Evolutionary conservation across 768 basidiomycete species (phyloP), one percentile per base, ranked within the genome.

Genomic region (Artomyces pyxidatus): DNA sequence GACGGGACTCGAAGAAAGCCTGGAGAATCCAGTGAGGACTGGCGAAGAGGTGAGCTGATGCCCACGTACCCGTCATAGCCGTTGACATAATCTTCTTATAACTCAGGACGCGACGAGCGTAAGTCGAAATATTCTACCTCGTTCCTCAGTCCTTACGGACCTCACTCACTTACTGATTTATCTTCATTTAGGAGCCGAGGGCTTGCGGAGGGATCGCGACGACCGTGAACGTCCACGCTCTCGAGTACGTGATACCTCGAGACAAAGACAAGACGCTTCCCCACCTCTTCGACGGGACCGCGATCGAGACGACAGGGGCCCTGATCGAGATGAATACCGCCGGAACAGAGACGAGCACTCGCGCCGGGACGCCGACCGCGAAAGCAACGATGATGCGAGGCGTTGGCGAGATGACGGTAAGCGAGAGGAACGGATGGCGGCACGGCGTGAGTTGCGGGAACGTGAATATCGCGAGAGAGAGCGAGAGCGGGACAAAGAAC

Each of bases 331-430:
- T 30, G 49, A 58, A 14, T 53, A 59, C 45, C 59, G 65, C 23
- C 52, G 61, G 28, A 65, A 66, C 30, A 66, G 68, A 56, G 71
- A 72, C 27, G 59, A 73, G 27, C 52, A 62, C 50, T 63, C 66
- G 37, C 54, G 63, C 23, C 67, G 70, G 14, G 69, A 68, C 19
- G 61, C 64, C 42, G 76, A 75, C 23, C 70, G 71, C 17, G 78
- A 78, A 29, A 59, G 52, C n/a, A 81, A 81, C 14, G 85, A 88
- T 38, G 85, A 88, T 56, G 68, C 81, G 22, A 73, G 88, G 45
- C 78, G 81, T 51, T 90, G 87, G 87, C 73, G 85, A 57, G 87
- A 90, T 60, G 87, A 89, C 56, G 87, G 87, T 14, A 85, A 79
- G 63, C 75, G 87, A 41, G 87, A 90, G 37, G 87, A 90, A 59